phyloP scores from a whole-genome alignment of 2,329 filamentous ascomycete genomes.

The Zalaria obscura region DNA sequence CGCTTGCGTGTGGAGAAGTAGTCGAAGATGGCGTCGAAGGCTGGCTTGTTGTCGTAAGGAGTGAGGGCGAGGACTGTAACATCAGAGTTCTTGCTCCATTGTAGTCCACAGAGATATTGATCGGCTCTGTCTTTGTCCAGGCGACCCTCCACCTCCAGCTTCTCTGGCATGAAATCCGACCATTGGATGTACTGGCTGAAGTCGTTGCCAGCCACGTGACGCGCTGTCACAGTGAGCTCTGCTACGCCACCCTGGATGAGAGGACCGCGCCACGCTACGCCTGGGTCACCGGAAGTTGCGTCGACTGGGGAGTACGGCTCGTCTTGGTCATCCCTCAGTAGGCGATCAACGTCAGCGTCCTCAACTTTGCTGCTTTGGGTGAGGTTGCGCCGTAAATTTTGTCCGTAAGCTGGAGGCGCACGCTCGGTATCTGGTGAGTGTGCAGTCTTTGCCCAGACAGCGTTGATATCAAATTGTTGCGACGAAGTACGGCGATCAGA shows the following conservation, averaged over 20 bases:
- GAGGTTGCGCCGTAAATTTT: constrained; percentile 16
- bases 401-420: constrained; percentile 29
- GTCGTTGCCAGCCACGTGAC: constrained; percentile 73
- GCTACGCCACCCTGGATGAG: constrained; percentile 26
- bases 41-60: constrained; percentile 43
- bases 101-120: constrained; percentile 78
- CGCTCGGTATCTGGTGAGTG: constrained; percentile 11
- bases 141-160: constrained; percentile 59
- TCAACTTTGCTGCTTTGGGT: constrained; percentile 35
- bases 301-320: constrained; percentile 74
- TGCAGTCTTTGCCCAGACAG: constrained; percentile 64
- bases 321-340: constrained; percentile 70
- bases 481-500: constrained; percentile 22
- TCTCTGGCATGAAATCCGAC: constrained; percentile 59
- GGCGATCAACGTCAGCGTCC: constrained; percentile 79
- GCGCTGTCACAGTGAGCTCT: constrained; percentile 48
- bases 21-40: constrained; percentile 66
- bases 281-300: constrained; percentile 47
- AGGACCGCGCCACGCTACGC: constrained; percentile 64
- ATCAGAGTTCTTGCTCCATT: constrained; percentile 70
- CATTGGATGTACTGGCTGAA: constrained; percentile 54
- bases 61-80: constrained; percentile 66
- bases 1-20: constrained; percentile 74
- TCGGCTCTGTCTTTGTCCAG: constrained; percentile 74
- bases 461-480: constrained; percentile 60